These are phyloP conservation scores for Guillardia theta DNA, from an alignment of 78 protist genomes.

Conservation along the genomic window DNA sequence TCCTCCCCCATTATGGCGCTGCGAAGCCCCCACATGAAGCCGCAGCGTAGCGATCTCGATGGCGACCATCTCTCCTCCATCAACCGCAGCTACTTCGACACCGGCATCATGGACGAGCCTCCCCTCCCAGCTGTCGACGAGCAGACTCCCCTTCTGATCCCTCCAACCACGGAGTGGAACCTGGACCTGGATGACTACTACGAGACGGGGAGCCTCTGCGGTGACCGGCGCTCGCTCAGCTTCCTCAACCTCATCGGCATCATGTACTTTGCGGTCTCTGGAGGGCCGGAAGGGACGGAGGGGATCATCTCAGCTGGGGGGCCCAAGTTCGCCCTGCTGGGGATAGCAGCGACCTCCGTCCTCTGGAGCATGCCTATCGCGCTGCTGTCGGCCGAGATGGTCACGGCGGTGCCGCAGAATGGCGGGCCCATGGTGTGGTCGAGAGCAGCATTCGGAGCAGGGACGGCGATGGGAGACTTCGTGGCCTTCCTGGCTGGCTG, in stretches of 20 bases:
- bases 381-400: not conserved
- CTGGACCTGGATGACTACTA: not conserved
- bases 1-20: too few species aligned
- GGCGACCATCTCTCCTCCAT: too few species aligned
- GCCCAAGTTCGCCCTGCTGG: not conserved
- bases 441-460: not conserved
- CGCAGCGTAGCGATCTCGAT: too few species aligned
- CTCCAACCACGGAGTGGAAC: not conserved
- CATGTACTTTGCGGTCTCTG: not conserved
- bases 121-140: not conserved
- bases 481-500: not conserved
- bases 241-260: not conserved
- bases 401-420: not conserved
- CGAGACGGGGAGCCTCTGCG: not conserved
- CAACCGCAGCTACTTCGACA: too few species aligned
- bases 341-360: not conserved
- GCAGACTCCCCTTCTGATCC: not conserved
- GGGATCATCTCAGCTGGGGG: not conserved
- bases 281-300: slow-evolving; percentile 29
- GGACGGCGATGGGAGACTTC: not conserved
- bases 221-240: not conserved
- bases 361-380: slow-evolving; percentile 39
- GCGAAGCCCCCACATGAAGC: too few species aligned
- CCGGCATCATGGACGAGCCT: too few species aligned
- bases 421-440: not conserved